Percentiles rank a stretch among this genome's conserved stretches.
Conservation (phyloP, 2,329 filamentous ascomycete species). For the Penicillium concentricum region DNA sequence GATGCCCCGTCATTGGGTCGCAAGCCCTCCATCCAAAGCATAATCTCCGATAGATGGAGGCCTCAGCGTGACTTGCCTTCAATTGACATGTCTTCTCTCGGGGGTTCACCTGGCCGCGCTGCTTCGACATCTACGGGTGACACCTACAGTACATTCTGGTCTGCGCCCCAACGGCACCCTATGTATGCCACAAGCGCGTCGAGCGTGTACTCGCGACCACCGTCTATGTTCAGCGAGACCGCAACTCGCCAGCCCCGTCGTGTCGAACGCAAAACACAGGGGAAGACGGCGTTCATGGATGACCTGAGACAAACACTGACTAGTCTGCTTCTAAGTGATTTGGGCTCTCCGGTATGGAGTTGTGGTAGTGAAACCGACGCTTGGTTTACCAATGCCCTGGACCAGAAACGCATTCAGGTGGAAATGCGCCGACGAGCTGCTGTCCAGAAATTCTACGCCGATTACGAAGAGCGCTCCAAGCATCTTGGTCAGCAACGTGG, state of each 20-base stretch:
- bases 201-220: slow-evolving; percentile 52
- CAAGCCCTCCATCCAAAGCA: slow-evolving; percentile 67
- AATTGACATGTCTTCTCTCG: slow-evolving; percentile 59
- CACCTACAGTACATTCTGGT: slow-evolving; percentile 82
- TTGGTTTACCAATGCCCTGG: slow-evolving; percentile 66
- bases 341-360: slow-evolving; percentile 82
- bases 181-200: slow-evolving; percentile 63
- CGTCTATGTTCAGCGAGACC: slow-evolving; percentile 43
- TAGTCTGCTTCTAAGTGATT: slow-evolving; percentile 81
- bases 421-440: slow-evolving; percentile 42
- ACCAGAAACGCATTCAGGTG: slow-evolving; percentile 47
- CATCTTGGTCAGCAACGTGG: slow-evolving; percentile 25
- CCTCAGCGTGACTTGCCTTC: slow-evolving; percentile 57
- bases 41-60: slow-evolving; percentile 67
- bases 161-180: slow-evolving; percentile 70
- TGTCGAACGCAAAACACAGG: slow-evolving; percentile 51
- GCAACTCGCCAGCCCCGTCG: slow-evolving; percentile 33
- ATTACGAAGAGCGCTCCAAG: slow-evolving; percentile 34
- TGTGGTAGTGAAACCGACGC: slow-evolving; percentile 87
- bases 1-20: slow-evolving; percentile 44
- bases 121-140: slow-evolving; percentile 71
- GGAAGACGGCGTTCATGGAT: slow-evolving; percentile 74
- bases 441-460: slow-evolving; percentile 40
- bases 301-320: slow-evolving; percentile 77
- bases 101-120: slow-evolving; percentile 64